Evolutionary conservation across 2,329 filamentous ascomycete species (phyloP).

Genomic region (Alternaria novae-zelandiae): DNA sequence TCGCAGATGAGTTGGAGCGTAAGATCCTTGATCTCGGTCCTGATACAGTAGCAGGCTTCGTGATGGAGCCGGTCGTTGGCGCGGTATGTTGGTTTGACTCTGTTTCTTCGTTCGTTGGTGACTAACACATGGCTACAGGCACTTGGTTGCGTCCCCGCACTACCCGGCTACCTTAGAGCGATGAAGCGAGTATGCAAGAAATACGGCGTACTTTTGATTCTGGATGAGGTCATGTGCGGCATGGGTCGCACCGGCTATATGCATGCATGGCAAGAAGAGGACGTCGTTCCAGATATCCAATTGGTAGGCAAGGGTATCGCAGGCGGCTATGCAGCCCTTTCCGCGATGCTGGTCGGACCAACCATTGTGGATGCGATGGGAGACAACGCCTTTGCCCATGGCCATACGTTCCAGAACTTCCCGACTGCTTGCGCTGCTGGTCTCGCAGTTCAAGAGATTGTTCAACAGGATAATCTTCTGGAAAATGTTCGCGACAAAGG

Average conservation of each 20-base stretch:
- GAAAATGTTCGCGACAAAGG: slow-evolving; percentile 65
- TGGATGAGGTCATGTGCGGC: slow-evolving; percentile 81
- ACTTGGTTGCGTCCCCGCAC: slow-evolving; percentile 71
- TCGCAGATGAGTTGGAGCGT: slow-evolving; percentile 69
- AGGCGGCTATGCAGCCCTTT: slow-evolving; percentile 67
- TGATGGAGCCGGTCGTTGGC: slow-evolving; percentile 76
- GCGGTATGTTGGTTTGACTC: slow-evolving; percentile 60
- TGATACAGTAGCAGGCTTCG: slow-evolving; percentile 71
- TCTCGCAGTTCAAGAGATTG: slow-evolving; percentile 66
- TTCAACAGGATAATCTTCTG: slow-evolving; percentile 64
- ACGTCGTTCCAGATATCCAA: slow-evolving; percentile 67
- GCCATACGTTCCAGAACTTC: slow-evolving; percentile 69
- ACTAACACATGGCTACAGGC: slow-evolving; percentile 51
- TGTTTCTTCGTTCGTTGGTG: neutral
- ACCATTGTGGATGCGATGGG: slow-evolving; percentile 59
- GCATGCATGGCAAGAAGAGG: slow-evolving; percentile 68
- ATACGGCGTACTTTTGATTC: slow-evolving; percentile 75
- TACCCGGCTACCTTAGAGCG: slow-evolving; percentile 72
- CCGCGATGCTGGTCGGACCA: slow-evolving; percentile 63
- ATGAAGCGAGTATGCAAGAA: slow-evolving; percentile 72
- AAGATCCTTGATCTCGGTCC: slow-evolving; percentile 70
- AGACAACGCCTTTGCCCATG: slow-evolving; percentile 61
- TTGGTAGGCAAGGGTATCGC: slow-evolving; percentile 71
- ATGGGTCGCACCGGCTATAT: slow-evolving; percentile 65
- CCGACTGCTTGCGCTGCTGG: slow-evolving; percentile 66